Conservation (phyloP, 805 yeast species). For the Sugiyamaella qingdaonensis region DNA sequence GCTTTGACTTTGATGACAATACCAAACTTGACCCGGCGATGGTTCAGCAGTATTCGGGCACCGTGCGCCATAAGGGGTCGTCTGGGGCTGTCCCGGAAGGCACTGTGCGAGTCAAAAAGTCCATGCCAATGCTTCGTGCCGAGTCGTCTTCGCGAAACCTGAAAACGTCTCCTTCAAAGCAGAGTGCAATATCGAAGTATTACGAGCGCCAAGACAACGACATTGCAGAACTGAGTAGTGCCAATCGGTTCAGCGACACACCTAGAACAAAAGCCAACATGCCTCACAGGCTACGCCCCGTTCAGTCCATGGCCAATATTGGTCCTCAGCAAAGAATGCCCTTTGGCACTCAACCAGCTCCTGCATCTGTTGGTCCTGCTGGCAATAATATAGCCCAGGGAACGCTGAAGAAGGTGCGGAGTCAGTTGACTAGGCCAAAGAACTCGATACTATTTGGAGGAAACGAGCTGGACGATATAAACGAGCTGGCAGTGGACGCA, state of each 20-base stretch:
- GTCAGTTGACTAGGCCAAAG: slow-evolving; percentile 3
- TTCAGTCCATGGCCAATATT: slow-evolving; percentile 20
- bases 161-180: slow-evolving; percentile 6
- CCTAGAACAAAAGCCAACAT: background rate
- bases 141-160: background rate
- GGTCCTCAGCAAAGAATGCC: background rate
- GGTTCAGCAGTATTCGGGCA: background rate
- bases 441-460: slow-evolving; percentile 24
- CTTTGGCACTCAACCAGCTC: background rate
- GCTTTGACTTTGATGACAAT: slow-evolving; percentile 5
- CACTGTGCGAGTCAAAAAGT: slow-evolving; percentile 12
- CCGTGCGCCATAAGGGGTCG: background rate
- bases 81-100: background rate
- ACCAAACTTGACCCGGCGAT: slow-evolving; percentile 1
- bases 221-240: background rate
- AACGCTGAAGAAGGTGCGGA: slow-evolving; percentile 6
- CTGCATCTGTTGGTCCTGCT: slow-evolving; percentile 2
- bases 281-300: slow-evolving; percentile 17
- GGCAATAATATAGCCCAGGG: background rate
- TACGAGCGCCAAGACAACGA: slow-evolving; percentile 4
- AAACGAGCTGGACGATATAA: slow-evolving; percentile 26
- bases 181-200: background rate
- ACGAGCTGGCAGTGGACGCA: slow-evolving; percentile 22
- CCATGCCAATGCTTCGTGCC: slow-evolving; percentile 14
- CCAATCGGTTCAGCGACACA: background rate